Evolutionary conservation across 805 yeast genomes (phyloP).

Genomic region (Maudiozyma turicensis): DNA sequence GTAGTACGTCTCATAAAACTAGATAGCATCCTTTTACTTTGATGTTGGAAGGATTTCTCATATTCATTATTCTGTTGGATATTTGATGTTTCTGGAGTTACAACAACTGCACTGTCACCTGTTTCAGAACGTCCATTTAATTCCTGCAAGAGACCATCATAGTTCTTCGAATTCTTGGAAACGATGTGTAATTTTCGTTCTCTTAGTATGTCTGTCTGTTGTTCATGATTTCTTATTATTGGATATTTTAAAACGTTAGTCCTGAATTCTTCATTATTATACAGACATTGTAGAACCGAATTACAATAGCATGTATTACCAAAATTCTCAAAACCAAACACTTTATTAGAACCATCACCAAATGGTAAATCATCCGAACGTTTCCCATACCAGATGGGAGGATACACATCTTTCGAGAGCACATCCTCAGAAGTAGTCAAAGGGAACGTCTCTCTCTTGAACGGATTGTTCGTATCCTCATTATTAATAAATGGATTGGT

Average conservation of each 20-base stretch:
- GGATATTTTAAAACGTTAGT: slow-evolving; percentile 43
- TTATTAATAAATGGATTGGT: slow-evolving; percentile 3
- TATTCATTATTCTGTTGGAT: neutral
- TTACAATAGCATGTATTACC: slow-evolving; percentile 93
- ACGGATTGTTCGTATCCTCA: neutral
- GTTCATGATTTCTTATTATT: slow-evolving; percentile 17
- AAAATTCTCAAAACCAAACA: slow-evolving; percentile 74
- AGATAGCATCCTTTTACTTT: slow-evolving; percentile 1
- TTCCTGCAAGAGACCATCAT: neutral
- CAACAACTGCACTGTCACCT: too few species aligned
- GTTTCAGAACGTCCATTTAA: neutral
- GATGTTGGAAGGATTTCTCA: slow-evolving; percentile 1
- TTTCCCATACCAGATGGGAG: slow-evolving; percentile 2
- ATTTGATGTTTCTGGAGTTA: too few species aligned
- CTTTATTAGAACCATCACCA: slow-evolving; percentile 62
- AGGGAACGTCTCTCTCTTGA: neutral
- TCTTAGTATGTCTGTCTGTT: slow-evolving; percentile 12
- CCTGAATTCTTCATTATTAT: slow-evolving; percentile 62
- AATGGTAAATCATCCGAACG: slow-evolving; percentile 31
- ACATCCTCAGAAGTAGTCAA: slow-evolving; percentile 1
- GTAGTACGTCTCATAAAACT: slow-evolving; percentile 1
- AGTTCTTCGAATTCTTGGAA: slow-evolving; percentile 27
- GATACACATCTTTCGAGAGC: neutral
- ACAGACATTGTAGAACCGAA: slow-evolving; percentile 81
- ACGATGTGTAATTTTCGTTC: slow-evolving; percentile 29